These are phyloP conservation scores for Hypomontagnella monticulosa DNA, from an alignment of 495 filamentous ascomycete species.

Conservation along the genomic window DNA sequence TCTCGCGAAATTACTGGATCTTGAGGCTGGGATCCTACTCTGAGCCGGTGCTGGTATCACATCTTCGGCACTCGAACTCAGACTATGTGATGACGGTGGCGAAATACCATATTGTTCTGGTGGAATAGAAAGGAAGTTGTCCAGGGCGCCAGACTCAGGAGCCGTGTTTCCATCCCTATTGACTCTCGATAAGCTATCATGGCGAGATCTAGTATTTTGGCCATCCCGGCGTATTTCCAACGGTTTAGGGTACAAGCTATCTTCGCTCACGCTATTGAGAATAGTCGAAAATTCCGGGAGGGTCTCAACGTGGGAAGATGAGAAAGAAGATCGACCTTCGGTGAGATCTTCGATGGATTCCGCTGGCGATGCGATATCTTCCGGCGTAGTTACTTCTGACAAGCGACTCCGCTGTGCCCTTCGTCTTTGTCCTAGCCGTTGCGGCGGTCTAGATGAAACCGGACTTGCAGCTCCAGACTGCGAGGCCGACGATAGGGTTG, in stretches of 20 bases:
- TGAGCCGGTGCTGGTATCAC: conserved; percentile 9
- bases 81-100: neutral
- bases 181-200: neutral
- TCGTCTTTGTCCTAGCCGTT: conserved; percentile 24
- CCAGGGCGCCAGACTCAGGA: neutral
- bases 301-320: conserved; percentile 27
- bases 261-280: neutral
- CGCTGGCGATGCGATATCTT: conserved; percentile 21
- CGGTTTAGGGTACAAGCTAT: conserved; percentile 20
- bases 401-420: conserved; percentile 39
- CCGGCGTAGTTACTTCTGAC: conserved; percentile 45
- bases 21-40: neutral
- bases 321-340: neutral
- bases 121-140: neutral
- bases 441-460: conserved; percentile 24
- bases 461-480: conserved; percentile 18
- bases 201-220: neutral
- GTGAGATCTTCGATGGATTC: conserved; percentile 19
- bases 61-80: neutral
- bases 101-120: neutral
- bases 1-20: too few species aligned
- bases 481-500: conserved; percentile 20
- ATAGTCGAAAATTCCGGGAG: conserved; percentile 26
- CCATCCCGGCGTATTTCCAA: conserved; percentile 9
- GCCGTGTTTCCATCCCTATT: neutral